phyloP scores from a whole-genome alignment of 257 asterid species.

The Solanum dulcamara region DNA sequence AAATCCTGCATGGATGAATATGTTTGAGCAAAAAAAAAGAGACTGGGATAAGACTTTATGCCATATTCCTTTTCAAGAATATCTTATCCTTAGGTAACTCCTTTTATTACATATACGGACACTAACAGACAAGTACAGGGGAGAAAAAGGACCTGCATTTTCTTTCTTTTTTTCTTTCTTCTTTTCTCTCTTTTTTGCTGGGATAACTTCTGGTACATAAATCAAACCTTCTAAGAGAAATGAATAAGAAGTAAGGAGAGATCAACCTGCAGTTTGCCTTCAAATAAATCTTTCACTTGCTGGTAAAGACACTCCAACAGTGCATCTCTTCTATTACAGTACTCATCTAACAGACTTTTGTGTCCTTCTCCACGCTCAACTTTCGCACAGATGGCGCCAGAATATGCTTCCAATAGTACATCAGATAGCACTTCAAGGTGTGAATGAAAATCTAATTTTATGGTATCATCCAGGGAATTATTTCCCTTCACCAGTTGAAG shows the following conservation, averaged over 20 bases:
- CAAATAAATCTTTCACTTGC: constrained; percentile 48
- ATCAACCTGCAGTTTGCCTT: constrained; percentile 43
- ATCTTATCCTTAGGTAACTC: neutral
- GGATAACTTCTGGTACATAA: neutral
- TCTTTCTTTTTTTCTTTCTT: neutral
- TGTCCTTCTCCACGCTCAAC: constrained; percentile 74
- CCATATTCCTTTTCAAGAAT: neutral
- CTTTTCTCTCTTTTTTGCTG: neutral
- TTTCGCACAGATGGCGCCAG: constrained; percentile 71
- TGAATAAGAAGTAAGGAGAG: neutral
- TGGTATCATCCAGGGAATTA: constrained; percentile 41
- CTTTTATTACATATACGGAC: neutral
- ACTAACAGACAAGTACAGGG: neutral
- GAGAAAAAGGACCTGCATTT: neutral
- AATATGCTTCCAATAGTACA: constrained; percentile 72
- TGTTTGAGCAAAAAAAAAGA: neutral
- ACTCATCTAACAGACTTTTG: constrained; percentile 56
- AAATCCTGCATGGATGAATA: constrained; percentile 41
- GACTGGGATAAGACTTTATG: neutral
- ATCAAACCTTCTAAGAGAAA: neutral
- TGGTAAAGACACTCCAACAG: constrained; percentile 73
- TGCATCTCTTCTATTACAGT: constrained; percentile 62
- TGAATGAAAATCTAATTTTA: constrained; percentile 41
- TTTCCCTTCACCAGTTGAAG: constrained; percentile 56
- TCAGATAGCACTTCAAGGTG: constrained; percentile 63